Conservation (phyloP, 2,329 filamentous ascomycete species). For the Leptographium wingfieldii region DNA sequence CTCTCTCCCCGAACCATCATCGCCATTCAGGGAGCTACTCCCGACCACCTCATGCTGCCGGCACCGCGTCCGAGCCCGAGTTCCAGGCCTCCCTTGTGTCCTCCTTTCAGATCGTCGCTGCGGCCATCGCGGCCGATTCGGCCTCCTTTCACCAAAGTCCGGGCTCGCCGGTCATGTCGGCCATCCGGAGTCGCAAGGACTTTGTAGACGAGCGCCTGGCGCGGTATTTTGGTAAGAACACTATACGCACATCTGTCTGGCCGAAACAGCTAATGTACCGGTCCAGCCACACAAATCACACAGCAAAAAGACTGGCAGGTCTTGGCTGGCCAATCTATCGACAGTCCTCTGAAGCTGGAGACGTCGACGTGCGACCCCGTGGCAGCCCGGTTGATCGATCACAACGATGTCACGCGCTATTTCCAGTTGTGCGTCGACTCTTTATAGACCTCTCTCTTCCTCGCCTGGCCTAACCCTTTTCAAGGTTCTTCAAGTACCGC, state of each 20-base stretch:
- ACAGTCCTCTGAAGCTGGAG: constrained; percentile 14
- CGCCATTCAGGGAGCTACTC: not conserved
- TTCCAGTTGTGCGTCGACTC: constrained; percentile 7
- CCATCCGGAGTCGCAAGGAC: constrained; percentile 5
- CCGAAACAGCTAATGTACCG: too few species aligned
- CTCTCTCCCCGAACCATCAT: not conserved
- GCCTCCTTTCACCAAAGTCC: constrained; percentile 8
- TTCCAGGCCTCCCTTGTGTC: constrained; percentile 11
- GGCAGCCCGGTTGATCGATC: constrained; percentile 13
- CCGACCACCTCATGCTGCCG: not conserved
- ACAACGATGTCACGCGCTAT: constrained; percentile 12
- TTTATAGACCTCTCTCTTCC: not conserved
- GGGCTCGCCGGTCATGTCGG: constrained; percentile 5
- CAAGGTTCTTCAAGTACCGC: constrained; percentile 15
- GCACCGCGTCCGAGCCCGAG: constrained; percentile 8
- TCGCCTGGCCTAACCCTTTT: not conserved
- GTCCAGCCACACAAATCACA: constrained; percentile 8
- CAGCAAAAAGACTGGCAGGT: constrained; percentile 15
- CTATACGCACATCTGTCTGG: too few species aligned
- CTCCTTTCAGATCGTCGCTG: constrained; percentile 14
- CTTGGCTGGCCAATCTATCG: constrained; percentile 11
- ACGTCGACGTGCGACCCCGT: constrained; percentile 14
- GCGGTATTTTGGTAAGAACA: constrained; percentile 10
- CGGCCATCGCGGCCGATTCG: constrained; percentile 11
- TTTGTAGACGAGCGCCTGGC: constrained; percentile 11